A percentile compares a stretch with the other conserved stretches of the same genome.
These are phyloP conservation scores for Geotrichum reessii DNA, from an alignment of 1,139 yeast genomes.

Conservation along the genomic window DNA sequence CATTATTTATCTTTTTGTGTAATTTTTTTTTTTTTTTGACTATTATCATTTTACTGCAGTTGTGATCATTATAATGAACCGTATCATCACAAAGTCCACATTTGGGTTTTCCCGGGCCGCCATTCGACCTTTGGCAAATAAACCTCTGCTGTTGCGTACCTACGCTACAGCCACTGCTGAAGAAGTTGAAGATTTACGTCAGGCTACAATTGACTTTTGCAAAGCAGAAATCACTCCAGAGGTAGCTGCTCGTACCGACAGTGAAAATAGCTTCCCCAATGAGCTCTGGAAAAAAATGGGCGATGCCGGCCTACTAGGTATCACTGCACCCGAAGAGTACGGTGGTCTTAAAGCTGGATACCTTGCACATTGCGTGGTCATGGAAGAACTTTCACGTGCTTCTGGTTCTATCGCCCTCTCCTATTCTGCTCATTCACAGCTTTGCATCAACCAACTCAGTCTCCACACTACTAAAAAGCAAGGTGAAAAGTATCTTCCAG, in stretches of 20 bases:
- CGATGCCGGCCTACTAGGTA: conserved; percentile 35
- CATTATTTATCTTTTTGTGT: neutral
- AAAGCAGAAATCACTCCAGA: conserved; percentile 31
- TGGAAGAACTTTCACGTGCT: conserved; percentile 35
- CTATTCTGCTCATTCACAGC: conserved; percentile 36
- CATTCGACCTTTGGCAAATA: conserved; percentile 2
- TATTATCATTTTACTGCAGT: neutral
- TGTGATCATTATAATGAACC: neutral
- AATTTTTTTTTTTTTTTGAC: neutral
- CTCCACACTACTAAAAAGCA: conserved; percentile 31
- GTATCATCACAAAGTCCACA: neutral
- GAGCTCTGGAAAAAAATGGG: conserved; percentile 36
- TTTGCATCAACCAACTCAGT: conserved; percentile 34
- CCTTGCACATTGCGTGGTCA: conserved; percentile 34
- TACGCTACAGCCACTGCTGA: conserved; percentile 21
- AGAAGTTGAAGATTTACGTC: conserved; percentile 32
- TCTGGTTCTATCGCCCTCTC: conserved; percentile 35
- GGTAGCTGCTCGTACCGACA: conserved; percentile 32
- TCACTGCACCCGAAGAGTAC: conserved; percentile 34
- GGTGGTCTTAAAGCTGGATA: conserved; percentile 36
- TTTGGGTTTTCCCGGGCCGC: conserved; percentile 9
- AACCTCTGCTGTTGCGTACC: neutral
- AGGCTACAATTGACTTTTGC: conserved; percentile 34
- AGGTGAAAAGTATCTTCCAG: conserved; percentile 33
- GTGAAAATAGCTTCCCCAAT: conserved; percentile 32